Evolutionary conservation across 495 filamentous ascomycete genomes (phyloP).

Genomic region (Neurospora terricola): DNA sequence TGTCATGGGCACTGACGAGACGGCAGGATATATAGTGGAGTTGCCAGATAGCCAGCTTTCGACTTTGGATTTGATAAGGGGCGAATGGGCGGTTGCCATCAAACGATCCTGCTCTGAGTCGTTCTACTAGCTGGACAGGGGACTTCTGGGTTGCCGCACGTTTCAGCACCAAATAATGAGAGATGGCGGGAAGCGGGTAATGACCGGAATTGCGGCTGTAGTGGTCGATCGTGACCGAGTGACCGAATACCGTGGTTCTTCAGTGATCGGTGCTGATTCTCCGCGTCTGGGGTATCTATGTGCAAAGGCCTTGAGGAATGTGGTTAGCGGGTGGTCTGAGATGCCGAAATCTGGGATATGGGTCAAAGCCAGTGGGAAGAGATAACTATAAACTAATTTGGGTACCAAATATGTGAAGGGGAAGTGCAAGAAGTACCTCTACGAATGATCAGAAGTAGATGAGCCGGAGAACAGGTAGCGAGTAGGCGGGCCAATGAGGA

Average conservation of each 20-base stretch:
- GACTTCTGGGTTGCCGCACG: constrained; percentile 4
- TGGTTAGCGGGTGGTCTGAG: neutral
- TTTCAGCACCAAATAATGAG: constrained; percentile 12
- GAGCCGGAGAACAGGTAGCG: constrained; percentile 17
- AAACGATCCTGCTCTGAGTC: constrained; percentile 15
- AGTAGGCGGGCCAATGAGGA: constrained; percentile 20
- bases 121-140: constrained; percentile 7
- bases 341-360: neutral
- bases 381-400: constrained; percentile 5
- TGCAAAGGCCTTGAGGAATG: neutral
- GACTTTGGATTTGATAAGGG: constrained; percentile 22
- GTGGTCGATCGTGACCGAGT: neutral
- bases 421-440: neutral
- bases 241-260: neutral
- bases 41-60: constrained; percentile 21
- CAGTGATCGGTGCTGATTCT: neutral
- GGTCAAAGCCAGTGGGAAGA: constrained; percentile 4
- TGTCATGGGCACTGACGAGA: constrained; percentile 31
- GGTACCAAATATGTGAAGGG: constrained; percentile 9
- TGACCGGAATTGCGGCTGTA: constrained; percentile 19
- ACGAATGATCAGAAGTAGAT: constrained; percentile 7
- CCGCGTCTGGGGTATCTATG: neutral
- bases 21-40: constrained; percentile 23
- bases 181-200: constrained; percentile 13
- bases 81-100: constrained; percentile 26